phyloP scores from a whole-genome alignment of 176 grass and related monocot genomes.

The Poa annua region DNA sequence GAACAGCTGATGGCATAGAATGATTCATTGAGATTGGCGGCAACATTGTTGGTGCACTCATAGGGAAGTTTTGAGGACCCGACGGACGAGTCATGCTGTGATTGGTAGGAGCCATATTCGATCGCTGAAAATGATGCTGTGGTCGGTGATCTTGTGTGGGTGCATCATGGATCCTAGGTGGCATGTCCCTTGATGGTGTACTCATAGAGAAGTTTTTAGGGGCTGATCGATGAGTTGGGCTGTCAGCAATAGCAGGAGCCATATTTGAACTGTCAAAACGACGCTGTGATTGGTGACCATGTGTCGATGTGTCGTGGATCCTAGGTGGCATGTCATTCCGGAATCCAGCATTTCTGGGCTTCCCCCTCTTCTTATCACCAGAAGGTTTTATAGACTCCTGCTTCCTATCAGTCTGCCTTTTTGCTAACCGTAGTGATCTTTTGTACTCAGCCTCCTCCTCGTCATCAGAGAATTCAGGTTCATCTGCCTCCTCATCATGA shows the following conservation, averaged over 20 bases:
- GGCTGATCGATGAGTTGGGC: not conserved
- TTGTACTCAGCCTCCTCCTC: slow-evolving; percentile 90
- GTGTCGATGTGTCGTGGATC: slow-evolving; percentile 8
- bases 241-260: slow-evolving; percentile 20
- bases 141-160: slow-evolving; percentile 20
- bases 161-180: slow-evolving; percentile 28
- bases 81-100: not conserved
- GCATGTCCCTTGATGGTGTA: slow-evolving; percentile 20
- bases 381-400: slow-evolving; percentile 44
- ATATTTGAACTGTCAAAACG: slow-evolving; percentile 29
- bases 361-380: slow-evolving; percentile 53
- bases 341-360: slow-evolving; percentile 35
- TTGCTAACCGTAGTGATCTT: slow-evolving; percentile 51
- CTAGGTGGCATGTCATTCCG: slow-evolving; percentile 40
- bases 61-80: slow-evolving; percentile 35
- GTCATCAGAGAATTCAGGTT: slow-evolving; percentile 92
- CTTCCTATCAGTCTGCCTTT: slow-evolving; percentile 60
- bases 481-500: slow-evolving; percentile 60
- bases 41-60: slow-evolving; percentile 37
- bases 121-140: slow-evolving; percentile 11
- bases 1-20: slow-evolving; percentile 42
- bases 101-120: slow-evolving; percentile 33
- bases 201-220: slow-evolving; percentile 16
- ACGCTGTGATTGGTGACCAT: slow-evolving; percentile 21
- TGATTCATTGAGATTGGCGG: slow-evolving; percentile 36